Base-by-base conservation (phyloP, 164 flowering plant genomes). In the Taxillus chinensis region DNA sequence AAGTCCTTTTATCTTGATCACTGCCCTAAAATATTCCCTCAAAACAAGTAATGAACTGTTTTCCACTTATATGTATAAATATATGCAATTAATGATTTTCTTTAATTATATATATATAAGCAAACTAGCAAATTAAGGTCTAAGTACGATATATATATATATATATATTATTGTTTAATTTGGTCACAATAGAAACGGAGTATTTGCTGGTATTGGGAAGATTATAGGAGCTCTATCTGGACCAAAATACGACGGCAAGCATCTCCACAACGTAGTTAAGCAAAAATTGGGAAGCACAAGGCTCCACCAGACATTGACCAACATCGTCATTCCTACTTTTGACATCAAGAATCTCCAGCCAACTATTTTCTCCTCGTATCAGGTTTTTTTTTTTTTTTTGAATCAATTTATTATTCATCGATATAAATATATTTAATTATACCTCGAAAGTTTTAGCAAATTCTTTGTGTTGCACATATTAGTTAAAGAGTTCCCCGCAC, bases 271-370 rank as follows among this genome's bases (percentile, higher is more conserved):
- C 39, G 9, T 80, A 16, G 57, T 73, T 3, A 66, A 40, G 46
- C 73, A 76, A 13, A 72, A 74, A 43, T 63, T 78, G 3, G 78
- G 79, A 6, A 52, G 65, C 3, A 70, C 27, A 37, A 27, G 53
- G 14, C 45, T 78, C 49, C 57, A 65, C 60, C 67, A 80, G 50
- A 71, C 84, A 0, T 42, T 78, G 49, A 78, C 82, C 1, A 78
- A 76, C 37, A 63, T 78, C 37, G 80, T 76, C 0, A 76, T 80
- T 13, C 84, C 84, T 3, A 68, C 82, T 5, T 80, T 75, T 41
- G 84, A 80, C 67, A 74, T 80, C 70, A 72, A 72, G 63, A n/a
- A 13, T 0, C 74, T 80, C 10, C 82, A 80, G 40, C 82, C 82
- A 17, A 68, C 68, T 55, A 76, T 78, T 39, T 80, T 80, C 51